phyloP scores from a whole-genome alignment of 2,329 filamentous ascomycete species.

The Nemania sp. region DNA sequence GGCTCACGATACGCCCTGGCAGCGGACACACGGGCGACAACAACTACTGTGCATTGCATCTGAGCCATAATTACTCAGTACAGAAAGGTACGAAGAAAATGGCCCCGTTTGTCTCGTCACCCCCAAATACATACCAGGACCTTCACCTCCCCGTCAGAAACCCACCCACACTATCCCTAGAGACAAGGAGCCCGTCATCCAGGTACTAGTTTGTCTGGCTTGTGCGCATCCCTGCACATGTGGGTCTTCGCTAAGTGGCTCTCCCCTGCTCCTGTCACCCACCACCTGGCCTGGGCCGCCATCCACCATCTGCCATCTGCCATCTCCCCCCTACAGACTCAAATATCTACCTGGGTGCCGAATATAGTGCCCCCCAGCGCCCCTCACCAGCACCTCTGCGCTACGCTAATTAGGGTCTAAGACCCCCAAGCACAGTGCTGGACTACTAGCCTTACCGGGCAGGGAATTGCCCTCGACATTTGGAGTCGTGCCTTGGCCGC shows the following conservation, averaged over 20 bases:
- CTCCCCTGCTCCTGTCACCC: slow-evolving; percentile 12
- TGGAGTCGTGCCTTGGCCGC: slow-evolving; percentile 21
- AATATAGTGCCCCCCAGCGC: background rate
- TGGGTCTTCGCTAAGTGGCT: slow-evolving; percentile 16
- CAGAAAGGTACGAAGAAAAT: slow-evolving; percentile 1
- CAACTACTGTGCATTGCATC: no score
- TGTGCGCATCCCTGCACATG: slow-evolving; percentile 18
- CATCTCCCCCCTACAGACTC: background rate
- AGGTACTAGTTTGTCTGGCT: slow-evolving; percentile 17
- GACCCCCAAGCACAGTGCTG: slow-evolving; percentile 11
- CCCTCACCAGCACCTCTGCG: background rate
- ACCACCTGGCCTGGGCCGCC: no score
- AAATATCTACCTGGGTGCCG: background rate
- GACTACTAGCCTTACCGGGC: slow-evolving; percentile 22
- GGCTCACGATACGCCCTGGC: no score
- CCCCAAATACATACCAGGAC: slow-evolving; percentile 5
- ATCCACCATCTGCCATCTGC: slow-evolving; percentile 14
- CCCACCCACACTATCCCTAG: slow-evolving; percentile 15
- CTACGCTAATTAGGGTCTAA: slow-evolving; percentile 3
- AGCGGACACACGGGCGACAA: slow-evolving; percentile 5
- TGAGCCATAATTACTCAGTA: no score
- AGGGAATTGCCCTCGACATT: slow-evolving; percentile 19
- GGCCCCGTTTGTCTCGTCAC: slow-evolving; percentile 5
- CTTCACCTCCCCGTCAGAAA: slow-evolving; percentile 1
- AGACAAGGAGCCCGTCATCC: slow-evolving; percentile 15